phyloP scores from a whole-genome alignment of 345 rosid species.

The Euphorbia peplus region DNA sequence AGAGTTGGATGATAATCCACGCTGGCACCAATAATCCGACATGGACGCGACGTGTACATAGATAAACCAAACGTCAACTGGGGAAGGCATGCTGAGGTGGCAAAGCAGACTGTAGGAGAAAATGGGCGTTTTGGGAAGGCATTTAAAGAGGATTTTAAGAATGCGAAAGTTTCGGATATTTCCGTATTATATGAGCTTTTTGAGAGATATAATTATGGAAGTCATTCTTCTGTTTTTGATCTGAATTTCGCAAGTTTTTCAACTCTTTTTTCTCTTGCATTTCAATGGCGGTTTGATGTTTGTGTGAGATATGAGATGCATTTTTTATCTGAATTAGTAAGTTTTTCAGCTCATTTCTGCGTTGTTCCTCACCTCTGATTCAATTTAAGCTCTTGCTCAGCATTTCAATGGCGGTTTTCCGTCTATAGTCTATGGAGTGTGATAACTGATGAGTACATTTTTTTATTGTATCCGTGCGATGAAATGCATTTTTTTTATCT shows the following conservation, averaged over 20 bases:
- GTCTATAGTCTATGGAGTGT: no score
- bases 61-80: slow-evolving; percentile 30
- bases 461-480: no score
- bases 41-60: slow-evolving; percentile 32
- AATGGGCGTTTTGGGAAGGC: slow-evolving; percentile 30
- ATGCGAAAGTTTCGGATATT: slow-evolving; percentile 43
- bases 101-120: not conserved
- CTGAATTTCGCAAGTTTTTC: not conserved
- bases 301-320: no score
- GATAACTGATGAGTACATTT: no score
- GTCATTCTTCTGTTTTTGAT: not conserved
- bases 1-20: not conserved
- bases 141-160: slow-evolving; percentile 28
- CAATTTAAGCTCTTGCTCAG: not conserved
- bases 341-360: no score
- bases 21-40: slow-evolving; percentile 12
- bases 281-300: not conserved
- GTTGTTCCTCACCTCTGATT: not conserved
- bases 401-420: no score
- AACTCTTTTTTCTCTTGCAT: not conserved
- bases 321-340: no score
- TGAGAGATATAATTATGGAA: slow-evolving; percentile 4
- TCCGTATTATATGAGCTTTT: slow-evolving; percentile 40
- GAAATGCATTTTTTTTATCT: no score
- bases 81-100: slow-evolving; percentile 11